Evolutionary conservation across 1,284 basidiomycete genomes (phyloP), one percentile per base, ranked within the genome.

Genomic region (Peniophora sp.): DNA sequence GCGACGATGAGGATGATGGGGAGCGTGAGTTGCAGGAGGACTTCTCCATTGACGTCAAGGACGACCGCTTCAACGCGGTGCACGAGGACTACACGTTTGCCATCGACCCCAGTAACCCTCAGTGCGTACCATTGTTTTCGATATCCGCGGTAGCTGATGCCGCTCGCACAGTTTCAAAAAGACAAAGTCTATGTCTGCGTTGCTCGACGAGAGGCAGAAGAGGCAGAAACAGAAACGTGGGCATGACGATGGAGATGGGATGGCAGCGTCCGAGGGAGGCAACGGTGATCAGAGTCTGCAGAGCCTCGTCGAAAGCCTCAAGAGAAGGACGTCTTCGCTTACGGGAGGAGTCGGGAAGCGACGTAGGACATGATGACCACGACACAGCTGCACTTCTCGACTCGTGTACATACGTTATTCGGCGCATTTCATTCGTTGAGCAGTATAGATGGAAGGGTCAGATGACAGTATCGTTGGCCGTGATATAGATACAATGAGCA

Each of bases 41-140:
- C 52, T 98, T 98, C 69, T 68, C 75, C 47, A 83, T 99, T 59
- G 77, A 99, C 63, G 82, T 92, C 51, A 79, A 82, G 58, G 97
- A 99, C 62, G 79, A 87, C 3, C 85, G 97, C 24, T 99, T 99
- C 76, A 80, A 81, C 57, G 86, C 80, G 10, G 63, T 98, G 46
- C 87, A 94, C 63, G 90, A 97, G 57, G 90, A 99, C 62, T 84
- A 93, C 60, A 79, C 85, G 43, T 99, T 92, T 62, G 95, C 96
- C 0, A 92, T 99, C 58, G 97, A 99, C 66, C 96, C 97, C 18
- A 92, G 84, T 47, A 92, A 98, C 70, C 92, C 96, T 64, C 88
- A 85, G 93, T 95, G 75, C 2, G 47, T 51, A 23, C 32, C 42
- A 37, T 42, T 12, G 12, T 23, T 42, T 48, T 22, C 34, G 3